Evolutionary conservation across 768 basidiomycete genomes (phyloP), one percentile per base, ranked within the genome.

Genomic region (Tephrocybe sp.): DNA sequence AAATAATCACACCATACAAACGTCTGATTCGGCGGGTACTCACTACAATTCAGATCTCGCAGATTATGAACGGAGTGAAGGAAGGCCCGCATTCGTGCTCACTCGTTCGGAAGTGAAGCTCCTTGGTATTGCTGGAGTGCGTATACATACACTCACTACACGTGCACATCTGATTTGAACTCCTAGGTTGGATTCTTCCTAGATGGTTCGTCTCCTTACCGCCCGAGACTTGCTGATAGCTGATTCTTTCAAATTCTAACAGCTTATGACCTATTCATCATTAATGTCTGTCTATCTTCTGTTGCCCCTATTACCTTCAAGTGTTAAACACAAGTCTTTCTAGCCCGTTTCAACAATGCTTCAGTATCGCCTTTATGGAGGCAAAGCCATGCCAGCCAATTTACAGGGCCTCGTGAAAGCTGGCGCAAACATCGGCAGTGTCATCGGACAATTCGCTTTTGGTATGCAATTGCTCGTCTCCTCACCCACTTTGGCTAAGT

Each of bases 251-350:
- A 36, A 16, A 10, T 12, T 43, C 16, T 10, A 19, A 19, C 53
- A 83, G 85, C 84, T 5, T 87, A 87, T 55, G 85, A 87, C 61
- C 68, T 87, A 5, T 87, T 86, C 67, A 77, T 85, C 54, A 85
- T 87, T 63, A 85, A 85, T 63, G 82, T 80, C 53, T 39, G 79
- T 58, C 26, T 26, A 26, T 38, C n/a, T 30, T 19, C 6, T 6
- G 11, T 31, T 12, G 1, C 22, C 13, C 12, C 39, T 4, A 22
- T 11, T 2, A 11, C 26, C 8, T 30, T 26, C 26, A 26, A 26
- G 32, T 5, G 45, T 53, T 41, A 31, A 40, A 38, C 9, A n/a
- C 34, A 14, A 11, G 26, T 48, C 9, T 35, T 7, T 30, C 11
- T 41, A 85, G 83, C 84, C 83, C 40, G 84, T 85, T 13, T 66